Percentiles rank a stretch among this genome's conserved stretches.
Evolutionary conservation across 1,284 basidiomycete species (phyloP).

Genomic region (Xanthoconium separans): DNA sequence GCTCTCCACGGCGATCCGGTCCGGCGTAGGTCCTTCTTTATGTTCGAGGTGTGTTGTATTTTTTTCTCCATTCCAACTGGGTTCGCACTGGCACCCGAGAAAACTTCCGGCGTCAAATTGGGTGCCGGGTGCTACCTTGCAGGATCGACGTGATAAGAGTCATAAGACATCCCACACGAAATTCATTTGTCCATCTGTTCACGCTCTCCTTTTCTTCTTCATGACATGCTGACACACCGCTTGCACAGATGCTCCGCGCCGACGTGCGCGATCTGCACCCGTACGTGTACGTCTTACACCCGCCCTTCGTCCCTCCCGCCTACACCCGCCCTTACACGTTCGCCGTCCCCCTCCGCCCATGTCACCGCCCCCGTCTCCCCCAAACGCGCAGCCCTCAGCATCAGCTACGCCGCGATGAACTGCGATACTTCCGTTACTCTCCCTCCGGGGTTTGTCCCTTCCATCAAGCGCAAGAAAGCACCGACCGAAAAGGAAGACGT

Average conservation of each 20-base stretch:
- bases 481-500: constrained; percentile 23
- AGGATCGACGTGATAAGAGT: not conserved
- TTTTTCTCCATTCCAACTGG: not conserved
- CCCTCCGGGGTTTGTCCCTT: not conserved
- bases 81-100: not conserved
- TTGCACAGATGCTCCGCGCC: constrained; percentile 23
- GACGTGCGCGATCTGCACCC: constrained; percentile 30
- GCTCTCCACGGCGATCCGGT: constrained; percentile 20
- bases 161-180: not conserved
- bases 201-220: not conserved
- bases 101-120: not conserved
- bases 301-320: constrained; percentile 29
- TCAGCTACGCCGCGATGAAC: constrained; percentile 28
- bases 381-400: constrained; percentile 22
- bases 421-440: constrained; percentile 5
- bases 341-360: constrained; percentile 25
- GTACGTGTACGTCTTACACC: constrained; percentile 32
- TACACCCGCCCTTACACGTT: constrained; percentile 33
- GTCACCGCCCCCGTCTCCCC: constrained; percentile 20
- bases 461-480: constrained; percentile 28
- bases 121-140: not conserved
- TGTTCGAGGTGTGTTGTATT: constrained; percentile 24
- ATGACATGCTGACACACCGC: constrained; percentile 3
- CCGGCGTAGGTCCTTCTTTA: constrained; percentile 6
- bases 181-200: not conserved